phyloP scores from a whole-genome alignment of 2,329 filamentous ascomycete genomes.

The Scopulariopsis brevicaulis region DNA sequence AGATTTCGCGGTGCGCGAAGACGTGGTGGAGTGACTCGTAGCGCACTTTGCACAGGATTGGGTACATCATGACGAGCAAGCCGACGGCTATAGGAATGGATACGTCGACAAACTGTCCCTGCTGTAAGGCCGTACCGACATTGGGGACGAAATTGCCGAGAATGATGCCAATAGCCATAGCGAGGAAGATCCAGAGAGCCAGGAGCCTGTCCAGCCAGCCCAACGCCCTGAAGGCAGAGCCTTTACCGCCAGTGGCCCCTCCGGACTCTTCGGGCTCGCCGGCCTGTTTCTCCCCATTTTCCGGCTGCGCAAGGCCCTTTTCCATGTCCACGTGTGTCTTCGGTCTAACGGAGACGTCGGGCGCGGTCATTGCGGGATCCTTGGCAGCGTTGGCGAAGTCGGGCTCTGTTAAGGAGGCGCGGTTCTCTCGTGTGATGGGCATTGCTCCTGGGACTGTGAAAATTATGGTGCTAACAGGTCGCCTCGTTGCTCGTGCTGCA shows the following conservation, averaged over 20 bases:
- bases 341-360: neutral
- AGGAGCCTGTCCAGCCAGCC: constrained; percentile 52
- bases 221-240: constrained; percentile 27
- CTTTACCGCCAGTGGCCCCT: too few relatives aligned
- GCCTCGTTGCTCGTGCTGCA: neutral
- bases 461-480: neutral
- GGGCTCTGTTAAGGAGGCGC: neutral
- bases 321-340: neutral
- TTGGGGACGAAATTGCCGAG: constrained; percentile 63
- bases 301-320: neutral
- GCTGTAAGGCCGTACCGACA: constrained; percentile 50
- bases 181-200: constrained; percentile 64
- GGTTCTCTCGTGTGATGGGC: neutral
- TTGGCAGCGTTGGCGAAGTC: neutral
- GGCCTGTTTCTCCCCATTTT: neutral
- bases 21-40: constrained; percentile 64
- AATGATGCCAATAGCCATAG: constrained; percentile 65
- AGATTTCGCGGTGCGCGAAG: constrained; percentile 49
- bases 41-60: constrained; percentile 76
- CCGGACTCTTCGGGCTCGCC: neutral
- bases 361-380: neutral
- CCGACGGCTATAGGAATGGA: constrained; percentile 64
- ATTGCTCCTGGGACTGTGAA: neutral
- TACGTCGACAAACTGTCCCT: constrained; percentile 59
- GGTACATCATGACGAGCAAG: constrained; percentile 87